Percentiles rank a stretch among this genome's conserved stretches.
Evolutionary conservation across 2,329 filamentous ascomycete genomes (phyloP).

Genomic region (Penicillium griseofulvum): DNA sequence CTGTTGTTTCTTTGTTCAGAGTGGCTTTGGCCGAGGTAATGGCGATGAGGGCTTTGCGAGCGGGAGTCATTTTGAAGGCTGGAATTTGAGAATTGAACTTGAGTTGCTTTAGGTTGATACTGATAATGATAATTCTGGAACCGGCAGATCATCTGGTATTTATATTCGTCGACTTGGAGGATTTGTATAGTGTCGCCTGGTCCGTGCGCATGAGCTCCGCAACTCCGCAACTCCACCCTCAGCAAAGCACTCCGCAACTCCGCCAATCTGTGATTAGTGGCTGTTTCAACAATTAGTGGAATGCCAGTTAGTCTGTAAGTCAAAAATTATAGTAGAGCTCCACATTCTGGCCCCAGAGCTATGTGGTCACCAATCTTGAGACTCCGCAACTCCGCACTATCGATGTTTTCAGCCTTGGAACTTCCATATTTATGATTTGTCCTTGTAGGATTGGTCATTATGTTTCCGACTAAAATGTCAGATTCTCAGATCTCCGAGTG

Average conservation of each 20-base stretch:
- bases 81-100: neutral
- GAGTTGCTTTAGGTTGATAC: neutral
- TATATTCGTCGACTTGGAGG: neutral
- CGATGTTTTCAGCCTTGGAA: neutral
- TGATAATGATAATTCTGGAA: neutral
- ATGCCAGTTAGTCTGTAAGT: neutral
- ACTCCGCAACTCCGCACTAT: constrained; percentile 4
- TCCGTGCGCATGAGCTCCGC: constrained; percentile 1
- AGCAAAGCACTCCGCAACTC: neutral
- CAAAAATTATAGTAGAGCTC: neutral
- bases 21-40: constrained; percentile 45
- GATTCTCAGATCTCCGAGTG: neutral
- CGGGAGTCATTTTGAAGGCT: constrained; percentile 20
- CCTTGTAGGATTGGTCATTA: neutral
- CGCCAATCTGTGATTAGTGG: neutral
- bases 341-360: neutral
- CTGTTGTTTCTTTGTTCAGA: constrained; percentile 43
- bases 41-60: constrained; percentile 44
- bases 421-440: neutral
- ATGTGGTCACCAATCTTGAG: neutral
- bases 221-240: neutral
- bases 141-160: neutral
- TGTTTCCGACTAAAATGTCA: neutral
- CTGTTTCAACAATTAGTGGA: neutral
- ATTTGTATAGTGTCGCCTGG: neutral